A percentile compares a stretch with the other conserved stretches of the same genome.
Evolutionary conservation across 495 filamentous ascomycete species (phyloP).

Genomic region (Cercophora samala): DNA sequence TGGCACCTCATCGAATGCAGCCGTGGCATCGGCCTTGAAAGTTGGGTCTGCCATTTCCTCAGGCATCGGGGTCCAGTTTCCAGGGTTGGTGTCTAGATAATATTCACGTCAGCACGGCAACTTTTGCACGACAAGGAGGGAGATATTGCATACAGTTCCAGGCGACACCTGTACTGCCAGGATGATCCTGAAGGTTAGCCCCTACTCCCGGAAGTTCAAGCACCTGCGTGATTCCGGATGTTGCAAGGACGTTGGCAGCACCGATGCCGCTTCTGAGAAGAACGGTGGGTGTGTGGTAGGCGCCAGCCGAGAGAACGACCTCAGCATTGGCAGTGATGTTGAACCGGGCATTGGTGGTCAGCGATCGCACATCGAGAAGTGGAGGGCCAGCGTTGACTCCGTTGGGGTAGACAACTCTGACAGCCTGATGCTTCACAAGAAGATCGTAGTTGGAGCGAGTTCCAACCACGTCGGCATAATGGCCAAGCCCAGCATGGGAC

Average conservation of each 20-base stretch:
- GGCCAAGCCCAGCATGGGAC: slow-evolving; percentile 40
- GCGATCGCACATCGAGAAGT: slow-evolving; percentile 23
- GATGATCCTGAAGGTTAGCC: slow-evolving; percentile 28
- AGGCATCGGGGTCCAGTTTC: slow-evolving; percentile 18
- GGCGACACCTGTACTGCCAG: slow-evolving; percentile 14
- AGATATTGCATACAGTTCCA: slow-evolving; percentile 11
- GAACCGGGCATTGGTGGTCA: slow-evolving; percentile 19
- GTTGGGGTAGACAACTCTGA: slow-evolving; percentile 26
- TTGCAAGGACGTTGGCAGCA: slow-evolving; percentile 15
- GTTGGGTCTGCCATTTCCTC: slow-evolving; percentile 20
- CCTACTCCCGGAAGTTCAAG: slow-evolving; percentile 27
- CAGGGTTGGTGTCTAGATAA: slow-evolving; percentile 16
- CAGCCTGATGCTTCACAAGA: slow-evolving; percentile 31
- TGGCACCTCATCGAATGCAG: slow-evolving; percentile 22
- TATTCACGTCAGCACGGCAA: neutral
- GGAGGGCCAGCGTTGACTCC: slow-evolving; percentile 20
- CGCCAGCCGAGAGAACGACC: slow-evolving; percentile 24
- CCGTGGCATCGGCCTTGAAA: slow-evolving; percentile 23
- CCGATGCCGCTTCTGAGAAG: slow-evolving; percentile 28
- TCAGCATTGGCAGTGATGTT: slow-evolving; percentile 26
- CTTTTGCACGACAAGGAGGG: slow-evolving; percentile 7
- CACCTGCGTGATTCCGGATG: slow-evolving; percentile 17
- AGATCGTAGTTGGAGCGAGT: slow-evolving; percentile 38
- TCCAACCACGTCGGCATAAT: slow-evolving; percentile 32
- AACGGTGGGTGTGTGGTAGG: slow-evolving; percentile 21